Conservation (phyloP, 495 filamentous ascomycete species). For the Talaromyces stipitatus region DNA sequence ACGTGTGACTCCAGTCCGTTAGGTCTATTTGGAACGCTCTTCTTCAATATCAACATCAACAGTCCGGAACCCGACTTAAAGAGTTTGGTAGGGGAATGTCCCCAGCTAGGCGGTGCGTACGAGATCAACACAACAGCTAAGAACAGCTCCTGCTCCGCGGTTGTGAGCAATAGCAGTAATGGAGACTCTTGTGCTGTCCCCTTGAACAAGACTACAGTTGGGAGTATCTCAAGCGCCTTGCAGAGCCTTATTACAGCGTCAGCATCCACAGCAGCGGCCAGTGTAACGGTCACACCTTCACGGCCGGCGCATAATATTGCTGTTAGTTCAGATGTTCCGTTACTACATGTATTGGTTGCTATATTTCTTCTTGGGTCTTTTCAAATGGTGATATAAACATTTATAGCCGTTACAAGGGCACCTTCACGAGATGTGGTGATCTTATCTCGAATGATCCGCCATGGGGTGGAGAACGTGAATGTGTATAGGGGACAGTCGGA, state of each 20-base stretch:
- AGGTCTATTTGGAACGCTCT: background rate
- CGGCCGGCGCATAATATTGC: background rate
- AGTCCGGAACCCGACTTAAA: background rate
- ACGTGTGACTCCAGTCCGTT: background rate
- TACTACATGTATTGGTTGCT: background rate
- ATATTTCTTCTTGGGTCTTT: background rate
- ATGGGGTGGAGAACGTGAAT: no score
- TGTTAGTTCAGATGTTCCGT: background rate
- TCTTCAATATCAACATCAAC: constrained; percentile 1
- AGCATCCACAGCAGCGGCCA: background rate
- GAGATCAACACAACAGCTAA: background rate
- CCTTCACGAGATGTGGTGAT: no score
- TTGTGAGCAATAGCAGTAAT: background rate
- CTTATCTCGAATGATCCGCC: no score
- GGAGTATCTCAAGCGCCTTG: background rate
- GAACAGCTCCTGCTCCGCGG: background rate
- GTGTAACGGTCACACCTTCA: background rate
- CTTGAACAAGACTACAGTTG: background rate
- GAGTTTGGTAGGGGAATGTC: background rate
- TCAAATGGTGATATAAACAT: background rate
- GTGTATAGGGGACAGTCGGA: no score
- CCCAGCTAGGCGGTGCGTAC: background rate
- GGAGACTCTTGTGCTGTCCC: background rate
- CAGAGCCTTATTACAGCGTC: background rate
- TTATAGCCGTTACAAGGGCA: no score